These are phyloP conservation scores for Spathaspora arborariae DNA, from an alignment of 805 yeast species.

Conservation along the genomic window DNA sequence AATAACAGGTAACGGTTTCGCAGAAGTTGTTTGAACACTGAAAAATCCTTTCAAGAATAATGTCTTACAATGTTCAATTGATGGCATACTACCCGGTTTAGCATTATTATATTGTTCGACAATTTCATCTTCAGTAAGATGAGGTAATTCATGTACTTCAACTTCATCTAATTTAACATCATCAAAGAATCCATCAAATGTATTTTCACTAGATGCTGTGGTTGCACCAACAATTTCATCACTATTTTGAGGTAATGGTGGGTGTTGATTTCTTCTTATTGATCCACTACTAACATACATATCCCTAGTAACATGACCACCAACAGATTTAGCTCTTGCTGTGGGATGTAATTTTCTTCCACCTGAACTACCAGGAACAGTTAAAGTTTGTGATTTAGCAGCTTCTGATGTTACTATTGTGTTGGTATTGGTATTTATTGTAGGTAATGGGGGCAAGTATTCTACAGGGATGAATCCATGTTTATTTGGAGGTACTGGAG, in stretches of 20 bases:
- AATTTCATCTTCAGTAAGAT: slow-evolving; percentile 37
- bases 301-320: slow-evolving; percentile 68
- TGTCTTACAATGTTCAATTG: slow-evolving; percentile 89
- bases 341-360: slow-evolving; percentile 61
- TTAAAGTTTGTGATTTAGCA: slow-evolving; percentile 2
- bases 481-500: slow-evolving; percentile 13
- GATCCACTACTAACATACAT: slow-evolving; percentile 24
- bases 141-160: slow-evolving; percentile 30
- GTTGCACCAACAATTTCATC: slow-evolving; percentile 32
- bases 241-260: slow-evolving; percentile 50
- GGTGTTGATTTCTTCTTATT: slow-evolving; percentile 20
- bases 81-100: slow-evolving; percentile 80
- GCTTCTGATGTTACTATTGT: slow-evolving; percentile 11
- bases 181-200: slow-evolving; percentile 57
- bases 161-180: slow-evolving; percentile 46
- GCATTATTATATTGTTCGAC: slow-evolving; percentile 48
- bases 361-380: slow-evolving; percentile 9
- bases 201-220: slow-evolving; percentile 11
- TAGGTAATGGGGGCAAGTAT: slow-evolving; percentile 43
- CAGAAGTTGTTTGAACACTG: slow-evolving; percentile 91
- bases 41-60: slow-evolving; percentile 89
- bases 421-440: slow-evolving; percentile 28
- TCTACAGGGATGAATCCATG: slow-evolving; percentile 42
- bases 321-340: slow-evolving; percentile 84
- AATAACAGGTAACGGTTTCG: slow-evolving; percentile 85